These are phyloP conservation scores for Pleurotus ostreatus DNA, from an alignment of 768 basidiomycete species.

Conservation along the genomic window DNA sequence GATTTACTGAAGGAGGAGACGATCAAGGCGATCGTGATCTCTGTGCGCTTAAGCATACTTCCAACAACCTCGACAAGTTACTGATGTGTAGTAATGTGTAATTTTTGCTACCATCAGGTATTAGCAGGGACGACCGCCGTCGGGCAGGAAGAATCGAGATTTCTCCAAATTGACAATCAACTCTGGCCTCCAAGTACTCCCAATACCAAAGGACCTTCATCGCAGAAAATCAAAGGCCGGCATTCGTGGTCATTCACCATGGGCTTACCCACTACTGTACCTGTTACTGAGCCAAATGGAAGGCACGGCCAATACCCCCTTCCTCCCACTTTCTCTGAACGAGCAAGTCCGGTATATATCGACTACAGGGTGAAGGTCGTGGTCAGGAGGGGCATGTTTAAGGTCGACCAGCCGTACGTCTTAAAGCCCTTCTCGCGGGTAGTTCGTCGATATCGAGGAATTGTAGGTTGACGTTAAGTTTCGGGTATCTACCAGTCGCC, in stretches of 20 bases:
- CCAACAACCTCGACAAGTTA: too few relatives aligned
- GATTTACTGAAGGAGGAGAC: constrained; percentile 46
- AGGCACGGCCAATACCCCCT: constrained; percentile 33
- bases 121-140: constrained; percentile 46
- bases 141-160: constrained; percentile 49
- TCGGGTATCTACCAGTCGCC: constrained; percentile 28
- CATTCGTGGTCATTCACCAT: constrained; percentile 47
- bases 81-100: too few relatives aligned
- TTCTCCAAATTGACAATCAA: constrained; percentile 36
- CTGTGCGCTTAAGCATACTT: constrained; percentile 26
- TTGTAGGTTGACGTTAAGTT: constrained; percentile 18
- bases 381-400: constrained; percentile 43
- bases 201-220: constrained; percentile 15
- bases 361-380: constrained; percentile 52
- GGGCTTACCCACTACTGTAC: constrained; percentile 38
- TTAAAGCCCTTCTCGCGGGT: background rate
- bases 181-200: constrained; percentile 32
- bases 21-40: constrained; percentile 43
- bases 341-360: constrained; percentile 50
- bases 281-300: constrained; percentile 30
- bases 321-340: constrained; percentile 53
- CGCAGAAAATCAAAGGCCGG: constrained; percentile 39
- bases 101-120: constrained; percentile 25
- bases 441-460: too few relatives aligned
- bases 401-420: constrained; percentile 47